Conservation (phyloP, 2,329 filamentous ascomycete species). For the Colletotrichum theobromicola region DNA sequence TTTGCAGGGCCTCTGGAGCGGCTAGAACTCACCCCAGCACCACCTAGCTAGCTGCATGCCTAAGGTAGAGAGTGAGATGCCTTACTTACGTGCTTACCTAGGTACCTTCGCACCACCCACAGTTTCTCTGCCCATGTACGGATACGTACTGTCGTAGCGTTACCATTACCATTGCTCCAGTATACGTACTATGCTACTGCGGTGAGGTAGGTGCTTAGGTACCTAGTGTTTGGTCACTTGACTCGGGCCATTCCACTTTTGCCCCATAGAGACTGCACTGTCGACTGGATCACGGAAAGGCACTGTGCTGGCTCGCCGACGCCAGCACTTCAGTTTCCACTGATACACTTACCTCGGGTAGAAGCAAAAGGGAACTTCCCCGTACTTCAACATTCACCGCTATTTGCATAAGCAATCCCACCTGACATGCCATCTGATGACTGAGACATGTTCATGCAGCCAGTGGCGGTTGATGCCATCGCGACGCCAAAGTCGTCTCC, state of each 20-base stretch:
- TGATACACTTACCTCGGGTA: neutral
- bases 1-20: neutral
- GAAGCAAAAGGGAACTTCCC: neutral
- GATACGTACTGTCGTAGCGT: too few relatives aligned
- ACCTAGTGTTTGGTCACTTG: neutral
- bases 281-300: neutral
- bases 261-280: neutral
- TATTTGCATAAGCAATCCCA: slow-evolving; percentile 4
- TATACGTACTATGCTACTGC: too few relatives aligned
- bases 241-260: neutral
- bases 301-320: neutral
- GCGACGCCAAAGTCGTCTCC: neutral
- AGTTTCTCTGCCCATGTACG: neutral
- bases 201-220: too few relatives aligned
- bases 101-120: neutral
- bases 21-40: slow-evolving; percentile 8
- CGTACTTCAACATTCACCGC: neutral
- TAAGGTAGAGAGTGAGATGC: neutral
- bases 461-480: neutral
- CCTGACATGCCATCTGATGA: slow-evolving; percentile 1
- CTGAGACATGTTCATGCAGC: slow-evolving; percentile 2
- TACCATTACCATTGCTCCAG: neutral
- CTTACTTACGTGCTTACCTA: neutral
- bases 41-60: neutral
- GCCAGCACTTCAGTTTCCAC: neutral